Evolutionary conservation across 208 protist species (phyloP), one percentile per base, ranked within the genome.

Genomic region (Acanthamoeba royreba): DNA sequence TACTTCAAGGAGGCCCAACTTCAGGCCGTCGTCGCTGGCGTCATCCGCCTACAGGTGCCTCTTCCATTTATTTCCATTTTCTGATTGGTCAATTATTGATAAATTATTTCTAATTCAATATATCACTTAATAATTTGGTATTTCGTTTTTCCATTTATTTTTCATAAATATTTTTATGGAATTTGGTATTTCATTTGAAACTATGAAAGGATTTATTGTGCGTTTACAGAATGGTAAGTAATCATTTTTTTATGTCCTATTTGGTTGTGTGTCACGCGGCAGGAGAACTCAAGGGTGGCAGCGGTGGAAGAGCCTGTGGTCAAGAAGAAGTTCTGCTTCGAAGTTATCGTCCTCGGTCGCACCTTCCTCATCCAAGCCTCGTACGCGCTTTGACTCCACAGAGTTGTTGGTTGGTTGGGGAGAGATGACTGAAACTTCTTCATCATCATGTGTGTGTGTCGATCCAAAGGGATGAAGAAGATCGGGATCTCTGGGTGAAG

Each of bases 1-100:
- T 89, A 89, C 35, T 66, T 89, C 49, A 89, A 89, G 31, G 72
- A 83, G 4, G 17, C 35, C 72, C 72, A 83, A n/a, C 72, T 43
- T 43, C 4, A 83, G 42, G 49, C 72, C 3, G 8, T 43, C 40
- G 25, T 83, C 35, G 45, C 72, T n/a, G 72, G 72, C 0, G 72
- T 83, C n/a, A 83, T 83, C 49, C 72, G 72, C 40, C 42, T 83
- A 8, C 72, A 83, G 72, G 72, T 83, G 33, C 2, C 13, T 25
- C 3, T 81, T 0, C 33, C 33, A 28, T 8, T 81, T 49, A 43
- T 45, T 0, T 8, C 8, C 35, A n/a, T 4, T 8, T 40, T 45
- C 35, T 38, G 38, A 40, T 77, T 0, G 13, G 33, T 77, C 3
- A 4, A 63, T 63, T 25, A 63, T 25, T 63, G 31, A n/a, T 63